Evolutionary conservation across 768 basidiomycete species (phyloP).

Genomic region (Fomitopsis serialis): DNA sequence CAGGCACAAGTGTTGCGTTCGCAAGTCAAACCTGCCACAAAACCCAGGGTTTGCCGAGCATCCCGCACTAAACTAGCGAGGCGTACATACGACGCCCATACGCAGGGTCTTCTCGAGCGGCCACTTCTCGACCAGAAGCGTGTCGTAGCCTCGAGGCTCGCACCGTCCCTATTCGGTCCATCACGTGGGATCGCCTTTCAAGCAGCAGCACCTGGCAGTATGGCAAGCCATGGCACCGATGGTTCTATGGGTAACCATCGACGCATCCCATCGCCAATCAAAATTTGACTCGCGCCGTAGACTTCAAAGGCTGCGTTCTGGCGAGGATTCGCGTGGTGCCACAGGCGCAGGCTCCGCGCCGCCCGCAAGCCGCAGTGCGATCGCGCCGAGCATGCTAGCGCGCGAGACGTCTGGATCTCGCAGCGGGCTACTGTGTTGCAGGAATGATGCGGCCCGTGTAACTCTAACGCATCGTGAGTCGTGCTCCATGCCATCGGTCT

Average conservation of each 20-base stretch:
- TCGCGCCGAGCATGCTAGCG: not conserved
- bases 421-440: not conserved
- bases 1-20: no score
- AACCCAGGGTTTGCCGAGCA: no score
- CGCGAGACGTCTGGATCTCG: not conserved
- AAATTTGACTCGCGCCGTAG: not conserved
- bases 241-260: not conserved
- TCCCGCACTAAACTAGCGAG: no score
- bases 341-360: not conserved
- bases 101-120: no score
- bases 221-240: not conserved
- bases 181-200: not conserved
- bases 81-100: no score
- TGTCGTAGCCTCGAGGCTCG: slow-evolving; percentile 1
- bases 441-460: not conserved
- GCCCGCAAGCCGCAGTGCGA: not conserved
- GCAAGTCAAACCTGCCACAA: no score
- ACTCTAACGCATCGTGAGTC: not conserved
- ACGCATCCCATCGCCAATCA: not conserved
- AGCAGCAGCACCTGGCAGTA: no score
- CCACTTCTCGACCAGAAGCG: not conserved
- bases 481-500: not conserved
- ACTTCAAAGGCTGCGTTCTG: no score
- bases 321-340: not conserved
- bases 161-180: not conserved